Base-by-base conservation (phyloP, 2,329 filamentous ascomycete species). In the Chaetomium globosum region DNA sequence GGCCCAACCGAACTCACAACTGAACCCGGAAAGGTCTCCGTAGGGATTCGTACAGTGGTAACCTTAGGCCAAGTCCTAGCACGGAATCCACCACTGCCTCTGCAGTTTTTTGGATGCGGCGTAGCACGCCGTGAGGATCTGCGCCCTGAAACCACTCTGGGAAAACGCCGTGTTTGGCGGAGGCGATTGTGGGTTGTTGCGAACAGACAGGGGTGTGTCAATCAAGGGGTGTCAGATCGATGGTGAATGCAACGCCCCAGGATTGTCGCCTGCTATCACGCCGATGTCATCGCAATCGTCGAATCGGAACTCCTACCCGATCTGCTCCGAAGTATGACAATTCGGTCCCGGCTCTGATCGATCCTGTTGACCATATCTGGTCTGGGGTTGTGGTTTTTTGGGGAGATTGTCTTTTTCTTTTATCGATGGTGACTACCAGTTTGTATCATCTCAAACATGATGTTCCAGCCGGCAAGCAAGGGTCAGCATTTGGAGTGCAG, bases 121-220 rank as follows among this genome's bases (percentile, higher is more conserved):
- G 68, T 64, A 70, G 69, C 67, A 63, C n/a, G 49, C 65, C 53
- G 62, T 52, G 71, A 74, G 73, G 77, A 79, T 79, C 76, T 74
- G 64, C 78, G 73, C 73, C 71, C 75, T 80, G 78, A 79, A 79
- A 80, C 77, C 71, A 69, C 49, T 66, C 51, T 64, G 61, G 52
- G 61, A 52, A 46, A 65, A 63, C 53, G 58, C 70, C 72, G 70
- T 55, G 71, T 71, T 70, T 68, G 68, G 71, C 65, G 68, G 68
- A n/a, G 49, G 57, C 28, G 13, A 21, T 43, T 39, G 36, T 39
- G 36, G 36, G 36, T 39, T 43, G 19, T 23, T 46, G 66, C 56
- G 31, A 53, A 54, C 36, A 39, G 55, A 52, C 58, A 53, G 43
- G 56, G 46, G 58, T 43, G 19, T 2, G 8, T 16, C 16, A 12